These are phyloP conservation scores for Pythium sukuiense DNA, from an alignment of 352 stramenopile genomes.

Conservation along the genomic window DNA sequence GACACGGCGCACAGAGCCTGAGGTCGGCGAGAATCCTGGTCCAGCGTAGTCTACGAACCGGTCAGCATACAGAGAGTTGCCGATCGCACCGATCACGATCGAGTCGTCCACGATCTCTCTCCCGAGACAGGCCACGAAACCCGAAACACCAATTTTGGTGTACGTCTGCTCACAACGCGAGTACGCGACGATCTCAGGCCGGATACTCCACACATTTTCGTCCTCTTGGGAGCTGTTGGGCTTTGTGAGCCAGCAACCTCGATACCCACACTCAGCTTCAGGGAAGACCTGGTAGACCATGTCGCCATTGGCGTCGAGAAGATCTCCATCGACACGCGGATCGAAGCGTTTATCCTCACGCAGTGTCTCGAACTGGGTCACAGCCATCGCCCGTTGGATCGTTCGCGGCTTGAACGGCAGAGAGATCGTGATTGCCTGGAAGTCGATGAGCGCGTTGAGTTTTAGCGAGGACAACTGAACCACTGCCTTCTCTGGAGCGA, in stretches of 20 bases:
- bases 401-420: conserved; percentile 15
- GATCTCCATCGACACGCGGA: not conserved
- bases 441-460: not conserved
- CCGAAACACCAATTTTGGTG: conserved; percentile 7
- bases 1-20: conserved; percentile 8
- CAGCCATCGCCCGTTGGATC: conserved; percentile 5
- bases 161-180: conserved; percentile 13
- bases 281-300: conserved; percentile 19
- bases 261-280: conserved; percentile 16
- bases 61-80: conserved; percentile 13
- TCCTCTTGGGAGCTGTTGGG: conserved; percentile 10
- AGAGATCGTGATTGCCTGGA: conserved; percentile 21
- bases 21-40: not conserved
- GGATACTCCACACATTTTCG: conserved; percentile 7
- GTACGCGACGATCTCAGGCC: conserved; percentile 19
- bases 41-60: conserved; percentile 14
- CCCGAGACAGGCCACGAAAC: conserved; percentile 6
- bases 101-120: conserved; percentile 15
- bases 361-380: conserved; percentile 17
- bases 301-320: conserved; percentile 10
- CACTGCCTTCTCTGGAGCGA: not conserved
- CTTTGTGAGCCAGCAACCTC: conserved; percentile 21
- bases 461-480: conserved; percentile 19
- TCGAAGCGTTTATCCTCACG: conserved; percentile 12
- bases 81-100: conserved; percentile 16